Evolutionary conservation across 768 basidiomycete genomes (phyloP).

Genomic region (Pisolithus sp.): DNA sequence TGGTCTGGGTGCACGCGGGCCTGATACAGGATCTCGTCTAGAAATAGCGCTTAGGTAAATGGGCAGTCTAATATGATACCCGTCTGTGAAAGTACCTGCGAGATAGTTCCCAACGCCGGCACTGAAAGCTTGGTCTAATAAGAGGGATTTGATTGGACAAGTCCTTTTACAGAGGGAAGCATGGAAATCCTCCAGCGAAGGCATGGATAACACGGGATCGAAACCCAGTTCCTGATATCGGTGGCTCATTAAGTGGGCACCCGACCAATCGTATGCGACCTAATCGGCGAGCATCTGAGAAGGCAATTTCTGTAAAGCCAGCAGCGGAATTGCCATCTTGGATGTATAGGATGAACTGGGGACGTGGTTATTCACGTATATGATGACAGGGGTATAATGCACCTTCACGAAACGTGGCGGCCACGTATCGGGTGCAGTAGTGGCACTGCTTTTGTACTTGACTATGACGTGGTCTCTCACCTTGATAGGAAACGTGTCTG

Average conservation of each 20-base stretch:
- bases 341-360: slow-evolving; percentile 62
- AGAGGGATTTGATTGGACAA: slow-evolving; percentile 67
- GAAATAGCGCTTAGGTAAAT: neutral
- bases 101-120: slow-evolving; percentile 84
- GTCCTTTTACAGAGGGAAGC: slow-evolving; percentile 43
- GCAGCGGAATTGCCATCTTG: slow-evolving; percentile 30
- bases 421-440: slow-evolving; percentile 42
- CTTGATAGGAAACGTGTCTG: slow-evolving; percentile 13
- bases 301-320: slow-evolving; percentile 49
- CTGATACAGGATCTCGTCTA: slow-evolving; percentile 72
- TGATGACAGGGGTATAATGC: neutral
- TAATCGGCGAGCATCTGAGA: slow-evolving; percentile 64
- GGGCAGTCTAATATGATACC: neutral
- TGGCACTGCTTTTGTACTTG: slow-evolving; percentile 44
- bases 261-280: slow-evolving; percentile 61
- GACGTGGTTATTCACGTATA: neutral
- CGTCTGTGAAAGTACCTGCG: slow-evolving; percentile 42
- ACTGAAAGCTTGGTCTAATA: slow-evolving; percentile 74
- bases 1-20: slow-evolving; percentile 68
- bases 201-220: slow-evolving; percentile 71
- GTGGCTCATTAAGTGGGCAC: slow-evolving; percentile 54
- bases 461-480: slow-evolving; percentile 43
- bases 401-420: slow-evolving; percentile 67
- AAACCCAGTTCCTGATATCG: slow-evolving; percentile 70
- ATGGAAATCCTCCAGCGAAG: slow-evolving; percentile 46